Evolutionary conservation across 306 rosid genomes (phyloP), one percentile per base, ranked within the genome.

Genomic region (Prunus davidiana): DNA sequence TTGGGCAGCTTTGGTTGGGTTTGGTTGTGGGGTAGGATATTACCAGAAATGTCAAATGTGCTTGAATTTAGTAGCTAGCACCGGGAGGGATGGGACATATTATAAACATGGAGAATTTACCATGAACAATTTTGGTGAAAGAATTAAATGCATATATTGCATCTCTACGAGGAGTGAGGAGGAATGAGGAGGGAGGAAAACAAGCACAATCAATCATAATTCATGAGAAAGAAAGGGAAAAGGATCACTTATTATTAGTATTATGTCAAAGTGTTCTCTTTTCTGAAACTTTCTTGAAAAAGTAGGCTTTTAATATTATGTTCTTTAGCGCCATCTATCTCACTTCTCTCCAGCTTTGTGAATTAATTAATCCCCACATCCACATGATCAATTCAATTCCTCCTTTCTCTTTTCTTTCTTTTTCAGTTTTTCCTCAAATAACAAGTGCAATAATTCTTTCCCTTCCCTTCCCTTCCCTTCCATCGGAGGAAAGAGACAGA

Each of bases 41-140:
- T 82, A 73, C 74, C 47, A 74, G 57, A 84, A 84, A 79, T 75
- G 88, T 75, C 77, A 79, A 63, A 56, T 72, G 64, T 24, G 64
- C 15, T 24, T 58, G 1, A 25, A 10, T 58, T 58, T 24, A 6
- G 43, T 28, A 62, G 25, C 41, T 5, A 28, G 38, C 6, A 18
- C 15, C 6, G 12, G 56, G 13, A 15, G 2, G 43, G 43, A 38
- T 38, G 43, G 43, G 43, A 38, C 27, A 55, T 9, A 27, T 10
- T 58, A 55, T 8, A 19, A 55, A 55, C 61, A 55, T 55, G 61
- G 61, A 6, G 22, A 18, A n/a, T 18, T n/a, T 19, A 7, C 2
- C 2, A 9, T 24, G 62, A 56, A 20, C 8, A n/a, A 57, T 58
- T 22, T 24, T 58, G 15, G 22, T 58, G 64, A 58, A 58, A 24